Evolutionary conservation across 1,284 basidiomycete genomes (phyloP).

Genomic region (Leucoagaricus sp.): DNA sequence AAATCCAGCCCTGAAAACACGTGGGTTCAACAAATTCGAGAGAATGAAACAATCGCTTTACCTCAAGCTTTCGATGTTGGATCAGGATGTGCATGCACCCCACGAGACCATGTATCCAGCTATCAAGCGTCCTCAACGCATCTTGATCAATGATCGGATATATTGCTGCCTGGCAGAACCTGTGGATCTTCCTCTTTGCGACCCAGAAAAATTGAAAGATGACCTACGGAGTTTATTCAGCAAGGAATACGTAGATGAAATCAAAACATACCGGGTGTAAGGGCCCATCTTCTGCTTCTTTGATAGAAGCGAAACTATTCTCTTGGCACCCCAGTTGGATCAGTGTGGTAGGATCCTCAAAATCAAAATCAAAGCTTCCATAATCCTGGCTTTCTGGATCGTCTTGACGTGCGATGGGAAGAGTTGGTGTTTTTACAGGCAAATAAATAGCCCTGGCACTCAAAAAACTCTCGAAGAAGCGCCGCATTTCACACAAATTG

Average conservation of each 20-base stretch:
- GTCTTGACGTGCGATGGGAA: conserved; percentile 31
- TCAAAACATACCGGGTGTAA: neutral
- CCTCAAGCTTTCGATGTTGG: neutral
- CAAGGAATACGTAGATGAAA: neutral
- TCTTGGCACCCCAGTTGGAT: neutral
- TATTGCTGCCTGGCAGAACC: conserved; percentile 8
- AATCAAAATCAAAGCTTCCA: conserved; percentile 50
- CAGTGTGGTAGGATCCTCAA: conserved; percentile 9
- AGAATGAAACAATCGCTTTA: too few species aligned
- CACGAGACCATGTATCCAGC: conserved; percentile 9
- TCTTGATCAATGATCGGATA: neutral
- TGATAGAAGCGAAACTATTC: conserved; percentile 2
- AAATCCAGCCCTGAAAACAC: conserved; percentile 7
- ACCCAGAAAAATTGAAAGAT: conserved; percentile 12
- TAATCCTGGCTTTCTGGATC: conserved; percentile 79
- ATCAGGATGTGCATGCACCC: conserved; percentile 14
- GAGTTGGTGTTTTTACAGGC: conserved; percentile 34
- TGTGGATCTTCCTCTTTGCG: conserved; percentile 2
- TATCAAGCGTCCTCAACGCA: conserved; percentile 8
- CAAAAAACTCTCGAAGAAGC: conserved; percentile 67
- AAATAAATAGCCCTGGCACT: conserved; percentile 56
- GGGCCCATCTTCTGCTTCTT: neutral
- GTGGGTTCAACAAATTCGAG: neutral
- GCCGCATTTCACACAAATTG: conserved; percentile 52
- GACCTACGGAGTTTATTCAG: neutral